Percentiles rank a stretch among this genome's conserved stretches.
These are phyloP conservation scores for Mucor sp. DNA, from an alignment of 371 early-diverging fungal genomes.

Conservation along the genomic window DNA sequence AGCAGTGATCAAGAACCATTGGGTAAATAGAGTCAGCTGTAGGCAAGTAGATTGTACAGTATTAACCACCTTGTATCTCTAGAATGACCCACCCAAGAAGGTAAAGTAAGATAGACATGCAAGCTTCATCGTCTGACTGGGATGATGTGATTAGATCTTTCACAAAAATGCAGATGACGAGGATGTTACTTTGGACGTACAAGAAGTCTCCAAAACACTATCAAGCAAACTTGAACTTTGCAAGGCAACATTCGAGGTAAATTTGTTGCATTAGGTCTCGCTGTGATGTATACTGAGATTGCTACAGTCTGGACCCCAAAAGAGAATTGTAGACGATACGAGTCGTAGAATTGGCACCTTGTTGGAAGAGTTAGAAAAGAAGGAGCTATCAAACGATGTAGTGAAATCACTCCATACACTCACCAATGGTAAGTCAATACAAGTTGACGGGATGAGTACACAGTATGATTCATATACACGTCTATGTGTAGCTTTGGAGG, in stretches of 20 bases:
- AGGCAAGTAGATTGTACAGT: not conserved
- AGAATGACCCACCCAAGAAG: conserved; percentile 55
- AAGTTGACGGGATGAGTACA: not conserved
- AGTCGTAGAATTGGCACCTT: conserved; percentile 54
- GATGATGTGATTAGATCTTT: conserved; percentile 10
- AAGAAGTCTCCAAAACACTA: conserved; percentile 6
- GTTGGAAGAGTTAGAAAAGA: conserved; percentile 56
- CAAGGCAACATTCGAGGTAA: conserved; percentile 16
- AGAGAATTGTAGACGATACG: conserved; percentile 63
- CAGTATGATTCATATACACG: not conserved
- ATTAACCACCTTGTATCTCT: not conserved
- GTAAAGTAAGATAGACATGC: conserved; percentile 19
- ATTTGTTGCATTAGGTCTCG: not conserved
- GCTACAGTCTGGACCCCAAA: conserved; percentile 50
- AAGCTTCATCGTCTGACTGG: conserved; percentile 4
- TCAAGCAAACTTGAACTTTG: conserved; percentile 14
- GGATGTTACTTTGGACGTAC: conserved; percentile 7
- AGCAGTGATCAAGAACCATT: conserved; percentile 49
- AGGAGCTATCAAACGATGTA: conserved; percentile 50
- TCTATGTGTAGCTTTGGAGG: conserved; percentile 16
- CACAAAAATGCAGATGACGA: conserved; percentile 3
- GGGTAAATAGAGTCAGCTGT: conserved; percentile 23
- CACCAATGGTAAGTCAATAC: conserved; percentile 41
- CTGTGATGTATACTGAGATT: not conserved
- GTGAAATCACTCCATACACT: conserved; percentile 35